Percentiles rank a stretch among this genome's conserved stretches.
Conservation (phyloP, 345 rosid genomes). For the Adansonia digitata region DNA sequence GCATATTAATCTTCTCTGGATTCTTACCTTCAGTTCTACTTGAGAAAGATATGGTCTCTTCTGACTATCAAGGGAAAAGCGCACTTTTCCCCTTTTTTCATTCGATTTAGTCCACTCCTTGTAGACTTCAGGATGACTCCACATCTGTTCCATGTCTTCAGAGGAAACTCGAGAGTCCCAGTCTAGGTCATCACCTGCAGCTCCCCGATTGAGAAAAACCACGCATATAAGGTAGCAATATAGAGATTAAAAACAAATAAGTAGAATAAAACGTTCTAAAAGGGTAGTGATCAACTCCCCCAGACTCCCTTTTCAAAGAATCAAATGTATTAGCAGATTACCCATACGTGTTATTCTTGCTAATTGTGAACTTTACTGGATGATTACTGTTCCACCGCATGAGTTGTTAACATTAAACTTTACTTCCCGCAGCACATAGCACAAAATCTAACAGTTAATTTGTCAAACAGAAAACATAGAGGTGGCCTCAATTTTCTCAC, state of each 20-base stretch:
- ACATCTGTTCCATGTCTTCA: constrained; percentile 87
- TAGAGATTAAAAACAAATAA: constrained; percentile 3
- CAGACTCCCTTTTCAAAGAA: constrained; percentile 1
- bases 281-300: neutral
- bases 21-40: constrained; percentile 67
- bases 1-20: neutral
- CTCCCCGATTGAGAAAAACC: constrained; percentile 17
- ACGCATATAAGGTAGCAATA: constrained; percentile 8
- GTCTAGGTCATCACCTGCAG: constrained; percentile 38
- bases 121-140: constrained; percentile 58
- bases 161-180: constrained; percentile 75
- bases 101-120: constrained; percentile 80
- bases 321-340: neutral
- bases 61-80: constrained; percentile 59
- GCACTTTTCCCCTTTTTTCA: constrained; percentile 69
- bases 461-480: neutral
- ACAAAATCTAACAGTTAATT: neutral
- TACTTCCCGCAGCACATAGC: neutral
- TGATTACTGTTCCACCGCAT: neutral
- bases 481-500: neutral
- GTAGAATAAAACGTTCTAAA: neutral
- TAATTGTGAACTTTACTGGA: neutral
- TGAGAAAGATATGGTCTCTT: constrained; percentile 69
- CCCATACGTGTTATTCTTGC: neutral
- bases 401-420: neutral